phyloP scores from a whole-genome alignment of 2,329 filamentous ascomycete genomes.

The Leptographium wingfieldii region DNA sequence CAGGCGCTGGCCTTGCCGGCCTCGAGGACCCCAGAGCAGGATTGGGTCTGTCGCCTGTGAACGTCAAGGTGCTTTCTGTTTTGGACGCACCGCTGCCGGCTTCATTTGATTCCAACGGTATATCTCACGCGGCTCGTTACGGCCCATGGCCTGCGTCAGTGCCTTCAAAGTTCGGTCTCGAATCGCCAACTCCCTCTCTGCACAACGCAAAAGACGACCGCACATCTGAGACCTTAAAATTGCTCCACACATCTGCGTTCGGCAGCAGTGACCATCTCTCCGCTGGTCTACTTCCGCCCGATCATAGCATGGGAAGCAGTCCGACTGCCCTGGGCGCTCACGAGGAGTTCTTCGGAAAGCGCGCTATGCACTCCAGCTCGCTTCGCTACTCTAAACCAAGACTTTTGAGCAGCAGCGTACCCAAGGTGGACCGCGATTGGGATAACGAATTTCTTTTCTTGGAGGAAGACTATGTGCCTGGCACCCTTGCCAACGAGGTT shows the following conservation, averaged over 20 bases:
- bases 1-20: constrained; percentile 15
- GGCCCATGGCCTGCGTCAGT: constrained; percentile 87
- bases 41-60: constrained; percentile 67
- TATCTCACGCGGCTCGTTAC: constrained; percentile 81
- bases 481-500: constrained; percentile 48
- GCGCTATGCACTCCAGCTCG: constrained; percentile 54
- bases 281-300: constrained; percentile 14
- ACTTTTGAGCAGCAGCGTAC: constrained; percentile 50
- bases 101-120: constrained; percentile 91
- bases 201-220: constrained; percentile 46
- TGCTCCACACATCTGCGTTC: constrained; percentile 54
- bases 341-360: constrained; percentile 56
- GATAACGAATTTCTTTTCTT: constrained; percentile 57
- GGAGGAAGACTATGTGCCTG: constrained; percentile 81
- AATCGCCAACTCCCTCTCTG: constrained; percentile 69
- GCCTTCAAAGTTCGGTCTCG: constrained; percentile 80
- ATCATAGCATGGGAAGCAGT: constrained; percentile 28
- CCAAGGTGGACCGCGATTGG: constrained; percentile 52
- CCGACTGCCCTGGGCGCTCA: constrained; percentile 31
- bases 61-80: constrained; percentile 65
- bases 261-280: constrained; percentile 53
- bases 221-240: constrained; percentile 51
- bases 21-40: constrained; percentile 47
- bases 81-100: constrained; percentile 86
- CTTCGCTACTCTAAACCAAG: constrained; percentile 51